Evolutionary conservation across 306 rosid species (phyloP).

Genomic region (Senna siamea): DNA sequence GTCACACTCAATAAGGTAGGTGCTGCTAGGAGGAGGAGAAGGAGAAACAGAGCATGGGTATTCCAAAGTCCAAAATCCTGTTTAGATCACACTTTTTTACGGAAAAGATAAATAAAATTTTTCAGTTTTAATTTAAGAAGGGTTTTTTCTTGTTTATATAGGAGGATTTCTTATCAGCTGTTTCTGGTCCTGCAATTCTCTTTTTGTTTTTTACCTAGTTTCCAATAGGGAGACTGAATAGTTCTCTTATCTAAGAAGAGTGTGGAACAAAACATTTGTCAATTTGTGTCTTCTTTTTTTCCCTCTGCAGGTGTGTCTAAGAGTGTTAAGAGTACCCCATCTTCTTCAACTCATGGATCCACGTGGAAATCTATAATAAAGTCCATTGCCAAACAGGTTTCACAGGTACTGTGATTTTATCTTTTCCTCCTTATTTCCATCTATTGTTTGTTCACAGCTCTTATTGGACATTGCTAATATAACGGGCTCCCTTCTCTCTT

Average conservation of each 20-base stretch:
- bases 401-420: slow-evolving; percentile 66
- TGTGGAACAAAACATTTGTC: background rate
- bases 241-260: background rate
- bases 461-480: slow-evolving; percentile 12
- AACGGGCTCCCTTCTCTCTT: slow-evolving; percentile 1
- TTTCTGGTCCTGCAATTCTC: background rate
- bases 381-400: slow-evolving; percentile 85
- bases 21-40: background rate
- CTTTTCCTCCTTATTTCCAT: background rate
- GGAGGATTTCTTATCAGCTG: background rate
- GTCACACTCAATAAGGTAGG: background rate
- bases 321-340: slow-evolving; percentile 44
- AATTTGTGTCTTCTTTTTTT: background rate
- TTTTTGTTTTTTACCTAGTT: background rate
- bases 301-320: slow-evolving; percentile 40
- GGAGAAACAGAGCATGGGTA: background rate
- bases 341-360: slow-evolving; percentile 57
- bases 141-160: background rate
- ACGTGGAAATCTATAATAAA: slow-evolving; percentile 74
- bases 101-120: background rate
- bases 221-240: background rate
- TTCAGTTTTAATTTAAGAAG: background rate
- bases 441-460: background rate
- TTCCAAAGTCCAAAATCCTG: background rate
- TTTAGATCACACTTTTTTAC: background rate